Evolutionary conservation across 2,329 filamentous ascomycete species (phyloP).

Genomic region (Penicillium paneum): DNA sequence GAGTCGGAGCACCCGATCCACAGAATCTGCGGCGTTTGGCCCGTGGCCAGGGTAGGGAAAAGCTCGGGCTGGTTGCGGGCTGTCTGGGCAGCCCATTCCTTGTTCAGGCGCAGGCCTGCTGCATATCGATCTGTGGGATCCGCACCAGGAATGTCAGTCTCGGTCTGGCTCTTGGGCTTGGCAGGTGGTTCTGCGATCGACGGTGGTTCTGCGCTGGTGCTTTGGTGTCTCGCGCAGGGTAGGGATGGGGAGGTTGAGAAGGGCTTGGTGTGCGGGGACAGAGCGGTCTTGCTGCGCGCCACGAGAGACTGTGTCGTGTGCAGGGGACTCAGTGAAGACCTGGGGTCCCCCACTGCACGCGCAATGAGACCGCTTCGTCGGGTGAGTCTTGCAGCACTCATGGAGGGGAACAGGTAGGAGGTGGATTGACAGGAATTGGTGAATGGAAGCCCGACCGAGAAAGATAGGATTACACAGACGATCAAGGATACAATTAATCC

Average conservation of each 20-base stretch:
- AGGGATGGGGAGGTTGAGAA: conserved; percentile 22
- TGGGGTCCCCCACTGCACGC: conserved; percentile 7
- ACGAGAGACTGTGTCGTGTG: conserved; percentile 1
- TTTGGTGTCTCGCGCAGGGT: conserved; percentile 17
- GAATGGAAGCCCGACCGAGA: not conserved
- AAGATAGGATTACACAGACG: not conserved
- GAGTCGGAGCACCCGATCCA: conserved; percentile 89
- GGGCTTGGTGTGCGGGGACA: conserved; percentile 6
- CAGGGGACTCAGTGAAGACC: conserved; percentile 7
- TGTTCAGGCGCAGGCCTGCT: conserved; percentile 65
- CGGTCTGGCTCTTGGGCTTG: conserved; percentile 1
- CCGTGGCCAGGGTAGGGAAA: conserved; percentile 64
- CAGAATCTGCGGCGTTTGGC: conserved; percentile 62
- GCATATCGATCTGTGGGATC: conserved; percentile 54
- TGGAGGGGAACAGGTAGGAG: conserved; percentile 6
- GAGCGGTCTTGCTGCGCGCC: not conserved
- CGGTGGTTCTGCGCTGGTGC: not conserved
- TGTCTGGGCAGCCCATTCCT: conserved; percentile 66
- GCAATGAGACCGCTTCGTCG: conserved; percentile 16
- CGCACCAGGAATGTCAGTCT: conserved; percentile 16
- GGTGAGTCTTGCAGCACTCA: conserved; percentile 25
- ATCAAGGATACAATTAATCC: not conserved
- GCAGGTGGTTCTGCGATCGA: not conserved
- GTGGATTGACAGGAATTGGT: not conserved
- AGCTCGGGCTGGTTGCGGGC: conserved; percentile 65